A percentile compares a stretch with the other conserved stretches of the same genome.
These are phyloP conservation scores for Trichoderma parareesei DNA, from an alignment of 495 filamentous ascomycete genomes.

Conservation along the genomic window DNA sequence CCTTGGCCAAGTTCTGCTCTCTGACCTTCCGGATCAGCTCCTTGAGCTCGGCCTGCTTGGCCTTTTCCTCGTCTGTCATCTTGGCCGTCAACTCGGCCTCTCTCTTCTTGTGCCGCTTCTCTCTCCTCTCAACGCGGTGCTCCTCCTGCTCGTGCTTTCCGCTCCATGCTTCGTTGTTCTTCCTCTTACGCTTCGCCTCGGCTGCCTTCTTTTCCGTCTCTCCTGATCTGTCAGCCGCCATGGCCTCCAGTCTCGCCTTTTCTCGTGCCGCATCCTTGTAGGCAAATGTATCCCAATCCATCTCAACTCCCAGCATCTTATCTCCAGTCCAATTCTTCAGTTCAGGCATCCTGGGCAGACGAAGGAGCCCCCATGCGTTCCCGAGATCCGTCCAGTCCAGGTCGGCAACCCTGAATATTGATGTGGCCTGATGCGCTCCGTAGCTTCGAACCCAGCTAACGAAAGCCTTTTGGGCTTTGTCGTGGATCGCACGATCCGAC, in stretches of 20 bases:
- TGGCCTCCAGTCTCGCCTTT: constrained; percentile 50
- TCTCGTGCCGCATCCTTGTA: constrained; percentile 79
- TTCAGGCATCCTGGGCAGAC: constrained; percentile 92
- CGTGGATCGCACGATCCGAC: constrained; percentile 73
- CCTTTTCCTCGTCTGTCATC: constrained; percentile 68
- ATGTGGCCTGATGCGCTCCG: constrained; percentile 79
- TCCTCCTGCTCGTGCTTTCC: constrained; percentile 66
- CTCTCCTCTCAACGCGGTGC: constrained; percentile 55
- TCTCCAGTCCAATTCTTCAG: constrained; percentile 60
- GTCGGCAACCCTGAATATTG: constrained; percentile 80
- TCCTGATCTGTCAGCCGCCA: constrained; percentile 41
- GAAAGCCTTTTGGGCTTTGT: constrained; percentile 83
- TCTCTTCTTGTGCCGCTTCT: constrained; percentile 63
- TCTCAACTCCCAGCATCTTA: constrained; percentile 69
- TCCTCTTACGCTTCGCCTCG: constrained; percentile 33
- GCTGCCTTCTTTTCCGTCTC: constrained; percentile 37
- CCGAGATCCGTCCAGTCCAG: constrained; percentile 79
- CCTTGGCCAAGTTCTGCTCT: constrained; percentile 43
- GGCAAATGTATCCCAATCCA: constrained; percentile 58
- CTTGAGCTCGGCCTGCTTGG: constrained; percentile 61
- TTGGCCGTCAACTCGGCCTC: constrained; percentile 59
- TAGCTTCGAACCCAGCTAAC: constrained; percentile 89
- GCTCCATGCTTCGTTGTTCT: constrained; percentile 71
- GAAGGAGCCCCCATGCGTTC: constrained; percentile 69
- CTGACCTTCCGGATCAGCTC: constrained; percentile 65